Base-by-base conservation (phyloP, 495 filamentous ascomycete genomes). In the Tetracladium setigerum region DNA sequence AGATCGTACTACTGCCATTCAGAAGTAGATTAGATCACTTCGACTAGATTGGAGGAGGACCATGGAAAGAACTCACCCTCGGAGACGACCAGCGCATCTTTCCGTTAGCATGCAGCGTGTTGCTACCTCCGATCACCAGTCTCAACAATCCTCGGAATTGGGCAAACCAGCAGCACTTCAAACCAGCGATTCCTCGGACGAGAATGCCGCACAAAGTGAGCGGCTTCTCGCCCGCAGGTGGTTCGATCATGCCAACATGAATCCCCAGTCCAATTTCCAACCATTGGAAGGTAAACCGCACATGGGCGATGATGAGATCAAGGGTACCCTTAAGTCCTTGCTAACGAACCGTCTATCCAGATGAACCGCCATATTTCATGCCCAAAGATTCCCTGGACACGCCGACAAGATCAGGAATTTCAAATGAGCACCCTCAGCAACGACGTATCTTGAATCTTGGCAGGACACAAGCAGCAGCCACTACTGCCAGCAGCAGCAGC, bases 321-420 rank as follows among this genome's bases (percentile, higher is more conserved):
- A 37, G 46, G 33, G 22, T 19, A 19, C 30, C 4, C 38, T 32
- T 45, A 17, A 13, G 41, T 17, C 15, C 18, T 52, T n/a, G 17
- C 44, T 34, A 40, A 14, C 27, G 5, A 27, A 7, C 5, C 9
- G 2, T 22, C 6, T 22, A n/a, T 33, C 13, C 4, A 68, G 67
- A 77, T 35, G 76, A 81, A 41, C 73, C 74, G 2, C 78, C 76
- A 3, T 80, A 74, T 33, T 78, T 68, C 43, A 44, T 67, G 1
- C 50, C 66, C 14, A 61, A 68, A 31, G 67, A 64, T 2, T 75
- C 72, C 5, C 70, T 64, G 39, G 68, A 66, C 45, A 62, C 30
- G 52, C 42, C 35, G 39, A 35, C 35, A 41, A 35, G 48, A 41
- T 50, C 43, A 30, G 52, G 47, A 24, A 35, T 38, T 4, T n/a